These are phyloP conservation scores for Pseudognaphalium luteoalbum DNA, from an alignment of 129 eudicot species.

Conservation along the genomic window DNA sequence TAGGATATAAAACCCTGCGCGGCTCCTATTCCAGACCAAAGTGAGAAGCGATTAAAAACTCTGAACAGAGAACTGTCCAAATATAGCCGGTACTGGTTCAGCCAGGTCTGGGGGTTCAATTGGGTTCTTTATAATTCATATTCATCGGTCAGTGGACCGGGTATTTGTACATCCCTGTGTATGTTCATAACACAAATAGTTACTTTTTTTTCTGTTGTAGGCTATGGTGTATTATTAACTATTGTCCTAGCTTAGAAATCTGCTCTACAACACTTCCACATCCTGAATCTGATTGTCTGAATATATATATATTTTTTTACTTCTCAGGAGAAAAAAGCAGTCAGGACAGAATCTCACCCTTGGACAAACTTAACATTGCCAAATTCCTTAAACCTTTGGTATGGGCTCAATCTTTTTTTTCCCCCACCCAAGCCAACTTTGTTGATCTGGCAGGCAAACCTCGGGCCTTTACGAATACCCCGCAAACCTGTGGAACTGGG, in stretches of 20 bases:
- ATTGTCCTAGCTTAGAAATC: neutral
- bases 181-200: neutral
- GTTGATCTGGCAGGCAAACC: too few relatives aligned
- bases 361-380: conserved; percentile 41
- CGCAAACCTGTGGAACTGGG: too few relatives aligned
- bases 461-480: too few relatives aligned
- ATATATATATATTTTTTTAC: neutral
- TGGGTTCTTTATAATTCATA: neutral
- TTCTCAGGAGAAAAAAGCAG: conserved; percentile 50
- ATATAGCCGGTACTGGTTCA: neutral
- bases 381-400: conserved; percentile 56
- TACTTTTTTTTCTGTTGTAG: neutral
- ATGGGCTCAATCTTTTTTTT: neutral
- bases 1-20: neutral
- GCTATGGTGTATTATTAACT: neutral
- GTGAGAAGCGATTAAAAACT: neutral
- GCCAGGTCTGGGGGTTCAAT: neutral
- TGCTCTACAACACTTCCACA: conserved; percentile 1
- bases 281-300: conserved; percentile 9
- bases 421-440: too few relatives aligned
- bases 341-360: conserved; percentile 23
- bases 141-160: neutral
- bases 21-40: neutral
- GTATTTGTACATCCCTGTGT: neutral
- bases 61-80: neutral